These are phyloP conservation scores for Chrysoporthe cubensis DNA, from an alignment of 2,329 filamentous ascomycete genomes.

Conservation along the genomic window DNA sequence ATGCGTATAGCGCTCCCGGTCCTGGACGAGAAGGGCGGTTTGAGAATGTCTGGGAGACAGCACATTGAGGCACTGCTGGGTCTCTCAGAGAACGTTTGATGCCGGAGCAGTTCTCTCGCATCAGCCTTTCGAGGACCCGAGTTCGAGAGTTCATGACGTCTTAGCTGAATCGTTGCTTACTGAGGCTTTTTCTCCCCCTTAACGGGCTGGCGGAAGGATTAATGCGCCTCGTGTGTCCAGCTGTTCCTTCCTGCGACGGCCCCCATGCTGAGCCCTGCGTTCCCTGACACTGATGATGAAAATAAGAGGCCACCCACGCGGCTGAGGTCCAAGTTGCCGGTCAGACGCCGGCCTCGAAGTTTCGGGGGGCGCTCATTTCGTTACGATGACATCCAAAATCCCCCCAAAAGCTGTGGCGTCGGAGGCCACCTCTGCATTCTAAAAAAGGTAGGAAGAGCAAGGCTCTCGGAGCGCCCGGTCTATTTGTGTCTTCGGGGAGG, in stretches of 20 bases:
- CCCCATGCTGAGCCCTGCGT: not conserved
- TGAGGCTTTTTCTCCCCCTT: not conserved
- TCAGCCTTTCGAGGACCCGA: not conserved
- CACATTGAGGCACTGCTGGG: not conserved
- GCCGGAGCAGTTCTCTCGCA: not conserved
- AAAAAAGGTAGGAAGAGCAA: not conserved
- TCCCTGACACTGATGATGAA: not conserved
- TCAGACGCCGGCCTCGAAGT: not conserved
- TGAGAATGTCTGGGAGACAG: not conserved
- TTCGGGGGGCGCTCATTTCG: not conserved
- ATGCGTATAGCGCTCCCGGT: too few species aligned
- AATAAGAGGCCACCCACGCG: not conserved
- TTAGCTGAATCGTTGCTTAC: slow-evolving; percentile 4
- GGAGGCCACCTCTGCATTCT: not conserved
- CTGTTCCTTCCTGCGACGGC: not conserved
- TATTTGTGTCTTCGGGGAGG: not conserved
- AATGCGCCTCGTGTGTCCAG: not conserved
- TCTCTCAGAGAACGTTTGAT: not conserved
- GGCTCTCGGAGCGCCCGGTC: not conserved
- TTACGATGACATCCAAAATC: not conserved
- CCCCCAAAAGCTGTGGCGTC: not conserved
- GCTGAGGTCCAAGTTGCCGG: not conserved
- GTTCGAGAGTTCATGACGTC: not conserved
- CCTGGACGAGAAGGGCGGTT: not conserved
- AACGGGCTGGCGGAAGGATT: not conserved